A percentile compares a stretch with the other conserved stretches of the same genome.
phyloP scores from a whole-genome alignment of 225 moss, liverwort and hornwort genomes.

The Sphagnum contortum region DNA sequence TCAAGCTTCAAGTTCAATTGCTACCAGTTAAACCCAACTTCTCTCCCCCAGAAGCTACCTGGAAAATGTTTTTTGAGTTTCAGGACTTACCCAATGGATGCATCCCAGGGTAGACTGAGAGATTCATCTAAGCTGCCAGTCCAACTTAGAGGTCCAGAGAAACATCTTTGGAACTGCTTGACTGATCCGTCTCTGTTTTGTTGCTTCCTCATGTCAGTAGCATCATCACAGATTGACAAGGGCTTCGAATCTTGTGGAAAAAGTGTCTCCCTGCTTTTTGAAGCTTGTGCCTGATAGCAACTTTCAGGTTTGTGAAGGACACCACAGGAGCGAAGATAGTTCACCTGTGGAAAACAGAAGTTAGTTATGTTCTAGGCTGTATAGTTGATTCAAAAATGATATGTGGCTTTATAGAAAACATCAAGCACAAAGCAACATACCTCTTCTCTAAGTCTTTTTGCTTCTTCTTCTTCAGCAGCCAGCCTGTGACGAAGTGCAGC shows the following conservation, averaged over 20 bases:
- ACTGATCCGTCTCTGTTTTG: conserved; percentile 19
- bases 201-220: conserved; percentile 7
- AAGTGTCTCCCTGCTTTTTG: too few relatives aligned
- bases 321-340: conserved; percentile 43
- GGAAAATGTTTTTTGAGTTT: too few relatives aligned
- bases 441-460: conserved; percentile 51
- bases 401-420: too few relatives aligned
- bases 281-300: too few relatives aligned
- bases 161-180: conserved; percentile 42
- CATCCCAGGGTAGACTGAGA: neutral
- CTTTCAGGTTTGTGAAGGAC: conserved; percentile 36
- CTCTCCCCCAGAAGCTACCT: too few relatives aligned
- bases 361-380: neutral
- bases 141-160: conserved; percentile 23
- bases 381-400: too few relatives aligned
- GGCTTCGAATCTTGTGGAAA: too few relatives aligned
- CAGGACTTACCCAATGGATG: neutral
- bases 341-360: conserved; percentile 18
- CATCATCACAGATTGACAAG: neutral
- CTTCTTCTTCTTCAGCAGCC: conserved; percentile 45
- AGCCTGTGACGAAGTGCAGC: conserved; percentile 40
- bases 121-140: neutral
- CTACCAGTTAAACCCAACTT: neutral
- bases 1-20: neutral
- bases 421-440: conserved; percentile 5